Conservation (phyloP, 2,329 filamentous ascomycete genomes). For the Aspergillus latus region DNA sequence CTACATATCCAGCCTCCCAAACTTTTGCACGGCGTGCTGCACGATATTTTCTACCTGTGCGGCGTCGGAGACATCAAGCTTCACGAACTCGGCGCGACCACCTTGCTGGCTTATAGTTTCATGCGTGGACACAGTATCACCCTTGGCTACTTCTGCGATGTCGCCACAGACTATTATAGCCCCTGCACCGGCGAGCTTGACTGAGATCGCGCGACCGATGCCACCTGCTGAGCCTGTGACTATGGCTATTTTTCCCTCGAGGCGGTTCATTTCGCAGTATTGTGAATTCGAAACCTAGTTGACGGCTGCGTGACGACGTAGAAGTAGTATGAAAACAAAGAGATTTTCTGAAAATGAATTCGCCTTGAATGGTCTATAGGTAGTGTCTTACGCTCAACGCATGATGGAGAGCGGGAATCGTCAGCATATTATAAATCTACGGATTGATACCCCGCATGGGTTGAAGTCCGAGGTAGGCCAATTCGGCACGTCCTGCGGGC, state of each 20-base stretch:
- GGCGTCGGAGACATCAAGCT: neutral
- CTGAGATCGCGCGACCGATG: conserved; percentile 47
- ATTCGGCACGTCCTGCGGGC: too few species aligned
- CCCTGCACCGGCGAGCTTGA: conserved; percentile 43
- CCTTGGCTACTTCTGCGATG: conserved; percentile 33
- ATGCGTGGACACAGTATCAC: neutral
- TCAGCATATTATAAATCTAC: too few species aligned
- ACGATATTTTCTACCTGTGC: neutral
- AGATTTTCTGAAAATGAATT: too few species aligned
- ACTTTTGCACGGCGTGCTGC: neutral
- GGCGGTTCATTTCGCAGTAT: too few species aligned
- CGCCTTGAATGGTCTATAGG: too few species aligned
- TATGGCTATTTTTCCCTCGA: conserved; percentile 36
- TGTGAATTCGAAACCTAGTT: too few species aligned
- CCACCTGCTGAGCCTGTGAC: conserved; percentile 51
- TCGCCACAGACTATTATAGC: conserved; percentile 46
- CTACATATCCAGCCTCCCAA: conserved; percentile 47
- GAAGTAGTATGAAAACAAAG: too few species aligned
- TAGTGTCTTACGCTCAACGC: too few species aligned
- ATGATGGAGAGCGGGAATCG: too few species aligned
- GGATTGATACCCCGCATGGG: too few species aligned
- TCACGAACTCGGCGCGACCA: neutral
- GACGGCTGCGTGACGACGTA: too few species aligned
- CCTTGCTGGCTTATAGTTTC: neutral
- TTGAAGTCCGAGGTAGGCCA: too few species aligned